These are phyloP conservation scores for Mycosarcoma mackinlayi DNA, from an alignment of 1,284 basidiomycete genomes.

Conservation along the genomic window DNA sequence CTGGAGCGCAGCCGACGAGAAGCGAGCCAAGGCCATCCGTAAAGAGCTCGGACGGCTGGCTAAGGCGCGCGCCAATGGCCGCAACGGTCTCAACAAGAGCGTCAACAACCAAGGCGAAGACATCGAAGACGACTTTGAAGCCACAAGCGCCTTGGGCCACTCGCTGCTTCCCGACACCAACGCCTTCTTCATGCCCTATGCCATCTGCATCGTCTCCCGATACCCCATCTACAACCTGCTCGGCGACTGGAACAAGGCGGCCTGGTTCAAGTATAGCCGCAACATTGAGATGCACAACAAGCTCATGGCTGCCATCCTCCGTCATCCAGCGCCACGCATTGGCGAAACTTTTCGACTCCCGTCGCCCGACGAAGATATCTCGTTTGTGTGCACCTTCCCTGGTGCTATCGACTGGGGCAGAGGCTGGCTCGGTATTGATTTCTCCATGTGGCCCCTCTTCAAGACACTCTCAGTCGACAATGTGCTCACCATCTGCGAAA, in stretches of 20 bases:
- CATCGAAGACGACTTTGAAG: constrained; percentile 39
- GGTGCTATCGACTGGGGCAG: constrained; percentile 70
- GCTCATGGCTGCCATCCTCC: constrained; percentile 68
- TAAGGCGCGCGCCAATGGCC: constrained; percentile 28
- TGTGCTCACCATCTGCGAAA: constrained; percentile 91
- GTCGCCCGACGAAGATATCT: constrained; percentile 64
- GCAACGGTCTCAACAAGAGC: constrained; percentile 20
- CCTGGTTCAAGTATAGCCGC: constrained; percentile 68
- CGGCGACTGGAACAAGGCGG: constrained; percentile 66
- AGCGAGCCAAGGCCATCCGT: constrained; percentile 55
- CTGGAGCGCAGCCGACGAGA: constrained; percentile 59
- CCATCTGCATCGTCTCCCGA: constrained; percentile 64
- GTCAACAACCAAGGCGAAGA: constrained; percentile 36
- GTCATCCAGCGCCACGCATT: constrained; percentile 62
- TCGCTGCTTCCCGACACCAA: constrained; percentile 58
- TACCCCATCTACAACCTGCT: constrained; percentile 67
- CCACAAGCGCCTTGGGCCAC: constrained; percentile 30
- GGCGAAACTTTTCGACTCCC: constrained; percentile 61
- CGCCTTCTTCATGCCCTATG: constrained; percentile 64
- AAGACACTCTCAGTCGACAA: constrained; percentile 93
- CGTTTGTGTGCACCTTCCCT: constrained; percentile 65
- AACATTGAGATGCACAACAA: constrained; percentile 68
- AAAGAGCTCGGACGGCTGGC: constrained; percentile 56
- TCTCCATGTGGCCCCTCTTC: constrained; percentile 97
- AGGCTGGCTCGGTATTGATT: constrained; percentile 71